Percentiles rank a stretch among this genome's conserved stretches.
These are phyloP conservation scores for Ampelomyces quisqualis DNA, from an alignment of 2,329 filamentous ascomycete genomes.

Conservation along the genomic window DNA sequence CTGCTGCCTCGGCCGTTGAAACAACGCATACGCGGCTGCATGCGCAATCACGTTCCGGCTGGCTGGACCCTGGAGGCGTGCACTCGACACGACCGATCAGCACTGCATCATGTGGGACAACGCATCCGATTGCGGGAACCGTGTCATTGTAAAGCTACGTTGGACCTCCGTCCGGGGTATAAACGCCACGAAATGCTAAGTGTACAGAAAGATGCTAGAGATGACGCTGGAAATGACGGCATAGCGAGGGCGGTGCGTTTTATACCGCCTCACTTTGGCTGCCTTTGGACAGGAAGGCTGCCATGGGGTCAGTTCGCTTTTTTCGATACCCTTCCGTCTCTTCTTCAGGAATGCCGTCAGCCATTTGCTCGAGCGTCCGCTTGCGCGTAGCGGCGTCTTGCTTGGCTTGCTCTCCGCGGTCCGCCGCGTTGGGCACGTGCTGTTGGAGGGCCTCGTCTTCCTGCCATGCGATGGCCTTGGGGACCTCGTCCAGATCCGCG, in stretches of 20 bases:
- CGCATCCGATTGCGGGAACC: conserved; percentile 35
- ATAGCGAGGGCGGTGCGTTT: conserved; percentile 6
- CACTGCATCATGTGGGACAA: conserved; percentile 33
- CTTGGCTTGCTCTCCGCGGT: conserved; percentile 45
- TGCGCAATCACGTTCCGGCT: conserved; percentile 26
- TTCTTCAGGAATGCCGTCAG: conserved; percentile 73
- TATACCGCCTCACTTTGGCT: conserved; percentile 67
- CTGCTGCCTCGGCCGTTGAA: conserved; percentile 20
- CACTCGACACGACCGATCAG: conserved; percentile 28
- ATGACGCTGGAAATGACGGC: conserved; percentile 15
- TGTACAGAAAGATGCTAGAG: conserved; percentile 17
- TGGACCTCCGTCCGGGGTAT: conserved; percentile 25
- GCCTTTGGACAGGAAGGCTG: conserved; percentile 63
- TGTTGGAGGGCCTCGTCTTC: conserved; percentile 45
- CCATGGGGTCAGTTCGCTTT: conserved; percentile 84
- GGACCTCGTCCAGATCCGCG: conserved; percentile 47
- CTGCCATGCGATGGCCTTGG: conserved; percentile 46
- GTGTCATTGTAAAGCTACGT: conserved; percentile 37
- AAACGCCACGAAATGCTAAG: conserved; percentile 40
- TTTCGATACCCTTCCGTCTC: conserved; percentile 84
- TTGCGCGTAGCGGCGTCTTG: conserved; percentile 59
- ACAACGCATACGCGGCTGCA: conserved; percentile 42
- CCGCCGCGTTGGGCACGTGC: conserved; percentile 49
- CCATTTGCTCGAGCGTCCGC: conserved; percentile 75
- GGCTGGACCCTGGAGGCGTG: conserved; percentile 20